A percentile compares a stretch with the other conserved stretches of the same genome.
phyloP scores from a whole-genome alignment of 495 filamentous ascomycete species.

The Penicillium angulare region DNA sequence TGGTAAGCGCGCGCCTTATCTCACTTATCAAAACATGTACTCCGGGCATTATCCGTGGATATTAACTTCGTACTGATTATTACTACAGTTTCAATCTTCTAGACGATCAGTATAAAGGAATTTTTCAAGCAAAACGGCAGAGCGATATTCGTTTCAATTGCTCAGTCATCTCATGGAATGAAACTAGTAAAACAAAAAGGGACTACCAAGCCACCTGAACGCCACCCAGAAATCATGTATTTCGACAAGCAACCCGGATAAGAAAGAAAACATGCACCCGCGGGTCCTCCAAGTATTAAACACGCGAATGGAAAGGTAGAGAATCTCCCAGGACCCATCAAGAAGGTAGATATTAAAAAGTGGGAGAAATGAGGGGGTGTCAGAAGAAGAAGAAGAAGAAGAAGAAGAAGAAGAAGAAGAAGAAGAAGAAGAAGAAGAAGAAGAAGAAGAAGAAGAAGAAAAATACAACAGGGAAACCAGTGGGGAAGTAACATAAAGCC shows the following conservation, averaged over 20 bases:
- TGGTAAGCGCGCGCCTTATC: conserved; percentile 18
- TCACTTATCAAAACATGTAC: conserved; percentile 14
- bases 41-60: neutral
- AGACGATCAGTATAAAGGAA: neutral
- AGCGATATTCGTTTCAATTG: conserved; percentile 21
- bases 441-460: conserved; percentile 8
- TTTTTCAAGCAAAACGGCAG: conserved; percentile 12
- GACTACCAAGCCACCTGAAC: conserved; percentile 25
- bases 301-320: conserved; percentile 23
- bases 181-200: conserved; percentile 22
- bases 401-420: neutral
- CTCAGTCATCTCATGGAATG: conserved; percentile 14
- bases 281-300: conserved; percentile 30
- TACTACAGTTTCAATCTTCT: neutral
- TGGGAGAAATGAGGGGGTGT: conserved; percentile 9
- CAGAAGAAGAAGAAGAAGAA: conserved; percentile 3
- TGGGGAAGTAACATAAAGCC: conserved; percentile 18
- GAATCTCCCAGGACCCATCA: conserved; percentile 15
- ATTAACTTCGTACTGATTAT: neutral
- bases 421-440: neutral
- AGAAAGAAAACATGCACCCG: conserved; percentile 22
- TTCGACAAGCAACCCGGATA: conserved; percentile 24
- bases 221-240: conserved; percentile 30
- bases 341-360: conserved; percentile 14
- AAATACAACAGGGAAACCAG: conserved; percentile 18